Base-by-base conservation (phyloP, 2,329 filamentous ascomycete species). In the Fusarium multiceps region DNA sequence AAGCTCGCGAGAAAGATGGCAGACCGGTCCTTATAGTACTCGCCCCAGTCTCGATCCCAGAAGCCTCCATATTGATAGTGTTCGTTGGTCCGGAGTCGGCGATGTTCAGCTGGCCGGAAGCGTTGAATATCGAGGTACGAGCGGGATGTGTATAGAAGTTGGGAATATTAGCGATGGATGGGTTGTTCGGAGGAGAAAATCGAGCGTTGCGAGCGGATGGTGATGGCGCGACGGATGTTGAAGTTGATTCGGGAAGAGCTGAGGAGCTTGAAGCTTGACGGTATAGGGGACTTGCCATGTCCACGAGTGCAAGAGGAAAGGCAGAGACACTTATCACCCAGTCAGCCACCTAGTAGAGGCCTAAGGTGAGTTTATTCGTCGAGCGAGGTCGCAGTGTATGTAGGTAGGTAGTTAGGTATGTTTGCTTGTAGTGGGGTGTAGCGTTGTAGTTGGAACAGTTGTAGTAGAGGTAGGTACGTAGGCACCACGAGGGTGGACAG, bases 1-100 rank as follows among this genome's bases (percentile, higher is more conserved):
- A 88, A 18, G 84, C 85, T 60, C 85, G 81, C 23, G 86, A 88
- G 69, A 84, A 84, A 10, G 82, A 80, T 0, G 84, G 84, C 14
- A 86, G 74, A 42, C 66, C 72, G 40, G 72, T 74, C 58, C 76
- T 74, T 75, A 74, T 77, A 2, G 69, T 56, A 47, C 67, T 64
- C 40, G 67, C 23, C 46, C 62, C 59, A 30, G 63, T 57, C 78
- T 76, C 79, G 66, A 77, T 73, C 48, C 75, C 76, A 41, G 79
- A 72, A 28, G 76, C 69, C 37, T 82, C 80, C 75, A 81, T 79
- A 20, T 74, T 75, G 66, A 59, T 54, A 30, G 46, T 57, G 45
- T 71, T 58, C 30, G 46, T 50, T 34, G 51, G 43, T 46, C 63
- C 67, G 25, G 68, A 58, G 34, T 55, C 64, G 3, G 55, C 66